Evolutionary conservation across 257 asterid genomes (phyloP).

Genomic region (Eucommia ulmoides): DNA sequence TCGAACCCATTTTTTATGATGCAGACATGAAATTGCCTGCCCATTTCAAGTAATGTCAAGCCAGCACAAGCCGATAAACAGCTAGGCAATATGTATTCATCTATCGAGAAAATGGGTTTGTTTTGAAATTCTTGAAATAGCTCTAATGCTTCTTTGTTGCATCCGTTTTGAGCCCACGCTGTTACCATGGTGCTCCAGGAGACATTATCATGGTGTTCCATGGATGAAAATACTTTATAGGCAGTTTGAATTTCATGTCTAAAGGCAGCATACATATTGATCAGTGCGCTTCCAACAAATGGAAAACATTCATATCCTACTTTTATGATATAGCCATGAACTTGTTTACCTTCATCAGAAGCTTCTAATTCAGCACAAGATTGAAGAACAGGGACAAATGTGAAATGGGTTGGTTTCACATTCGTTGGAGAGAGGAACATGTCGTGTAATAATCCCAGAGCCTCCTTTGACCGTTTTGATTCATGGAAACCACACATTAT

Average conservation of each 20-base stretch:
- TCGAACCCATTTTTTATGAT: not conserved
- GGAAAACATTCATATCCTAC: constrained; percentile 1
- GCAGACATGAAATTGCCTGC: not conserved
- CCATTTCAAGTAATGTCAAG: not conserved
- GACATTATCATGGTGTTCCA: not conserved
- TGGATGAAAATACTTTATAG: not conserved
- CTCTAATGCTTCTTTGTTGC: not conserved
- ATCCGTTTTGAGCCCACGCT: not conserved
- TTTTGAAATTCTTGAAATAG: not conserved
- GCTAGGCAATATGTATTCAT: not conserved
- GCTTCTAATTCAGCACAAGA: not conserved
- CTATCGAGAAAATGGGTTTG: not conserved
- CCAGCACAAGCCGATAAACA: constrained; percentile 2
- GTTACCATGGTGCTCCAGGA: constrained; percentile 4
- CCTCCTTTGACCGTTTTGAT: not conserved
- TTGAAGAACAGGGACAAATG: not conserved
- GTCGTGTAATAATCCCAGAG: not conserved
- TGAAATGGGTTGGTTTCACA: not conserved
- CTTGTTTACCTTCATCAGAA: not conserved
- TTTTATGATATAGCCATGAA: not conserved
- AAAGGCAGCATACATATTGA: not conserved
- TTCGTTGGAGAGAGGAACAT: not conserved
- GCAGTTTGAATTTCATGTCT: not conserved
- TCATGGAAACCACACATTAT: not conserved
- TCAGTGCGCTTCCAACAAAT: not conserved